Evolutionary conservation across 2,329 filamentous ascomycete genomes (phyloP).

Genomic region (Epicoccum sorghinum): DNA sequence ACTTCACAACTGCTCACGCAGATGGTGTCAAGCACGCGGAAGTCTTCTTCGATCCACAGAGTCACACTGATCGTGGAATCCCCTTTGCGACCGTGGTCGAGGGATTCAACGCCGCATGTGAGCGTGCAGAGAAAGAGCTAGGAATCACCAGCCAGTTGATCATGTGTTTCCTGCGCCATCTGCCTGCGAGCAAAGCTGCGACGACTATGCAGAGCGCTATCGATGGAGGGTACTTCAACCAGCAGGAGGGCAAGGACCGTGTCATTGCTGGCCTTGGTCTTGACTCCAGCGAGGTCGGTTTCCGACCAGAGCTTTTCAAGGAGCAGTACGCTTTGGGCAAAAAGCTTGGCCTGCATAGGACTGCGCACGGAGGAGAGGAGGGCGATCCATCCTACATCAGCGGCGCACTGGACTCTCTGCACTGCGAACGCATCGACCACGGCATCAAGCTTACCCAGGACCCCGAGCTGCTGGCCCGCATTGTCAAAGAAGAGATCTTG

Average conservation of each 20-base stretch:
- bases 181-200: slow-evolving; percentile 61
- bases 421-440: slow-evolving; percentile 74
- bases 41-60: slow-evolving; percentile 82
- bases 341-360: slow-evolving; percentile 63
- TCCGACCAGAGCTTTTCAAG: slow-evolving; percentile 61
- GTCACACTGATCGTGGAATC: slow-evolving; percentile 69
- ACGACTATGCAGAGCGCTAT: slow-evolving; percentile 54
- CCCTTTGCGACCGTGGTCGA: slow-evolving; percentile 66
- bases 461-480: slow-evolving; percentile 60
- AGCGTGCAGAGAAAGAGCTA: slow-evolving; percentile 66
- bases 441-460: slow-evolving; percentile 71
- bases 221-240: slow-evolving; percentile 49
- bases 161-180: slow-evolving; percentile 74
- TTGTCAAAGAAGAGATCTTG: slow-evolving; percentile 64
- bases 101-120: slow-evolving; percentile 67
- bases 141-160: slow-evolving; percentile 70
- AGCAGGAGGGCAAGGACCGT: slow-evolving; percentile 53
- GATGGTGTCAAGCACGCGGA: slow-evolving; percentile 76
- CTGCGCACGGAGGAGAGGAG: slow-evolving; percentile 79
- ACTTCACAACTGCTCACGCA: slow-evolving; percentile 68
- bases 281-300: slow-evolving; percentile 63
- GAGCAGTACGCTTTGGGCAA: slow-evolving; percentile 65
- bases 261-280: slow-evolving; percentile 69
- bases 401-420: slow-evolving; percentile 66
- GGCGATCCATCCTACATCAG: slow-evolving; percentile 70